phyloP scores from a whole-genome alignment of 495 filamentous ascomycete genomes.

The Aspergillus heteromorphus region DNA sequence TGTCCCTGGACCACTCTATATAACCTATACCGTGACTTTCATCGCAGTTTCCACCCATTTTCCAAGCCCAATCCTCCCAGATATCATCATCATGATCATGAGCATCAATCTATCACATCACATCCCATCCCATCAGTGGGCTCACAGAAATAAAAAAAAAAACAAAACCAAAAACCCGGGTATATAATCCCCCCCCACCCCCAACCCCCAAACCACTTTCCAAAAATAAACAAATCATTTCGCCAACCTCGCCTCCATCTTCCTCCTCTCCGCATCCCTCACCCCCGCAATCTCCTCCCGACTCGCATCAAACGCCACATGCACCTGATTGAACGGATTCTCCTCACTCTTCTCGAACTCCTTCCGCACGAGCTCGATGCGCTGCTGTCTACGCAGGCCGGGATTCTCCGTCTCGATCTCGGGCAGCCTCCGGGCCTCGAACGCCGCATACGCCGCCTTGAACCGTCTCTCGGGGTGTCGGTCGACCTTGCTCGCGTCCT shows the following conservation, averaged over 20 bases:
- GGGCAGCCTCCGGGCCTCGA: slow-evolving; percentile 73
- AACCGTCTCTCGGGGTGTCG: slow-evolving; percentile 78
- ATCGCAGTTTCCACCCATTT: not conserved
- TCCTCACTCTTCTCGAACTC: slow-evolving; percentile 91
- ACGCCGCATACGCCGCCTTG: slow-evolving; percentile 83
- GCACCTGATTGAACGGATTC: slow-evolving; percentile 87
- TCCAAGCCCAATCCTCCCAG: too few species aligned
- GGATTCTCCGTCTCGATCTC: slow-evolving; percentile 80
- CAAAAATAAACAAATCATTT: slow-evolving; percentile 18
- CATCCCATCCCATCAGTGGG: not conserved
- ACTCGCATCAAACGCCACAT: slow-evolving; percentile 65
- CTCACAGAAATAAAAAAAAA: too few species aligned
- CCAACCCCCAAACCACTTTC: not conserved
- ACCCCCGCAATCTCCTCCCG: slow-evolving; percentile 71
- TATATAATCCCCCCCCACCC: slow-evolving; percentile 12
- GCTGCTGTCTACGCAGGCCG: slow-evolving; percentile 73
- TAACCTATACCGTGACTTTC: too few species aligned
- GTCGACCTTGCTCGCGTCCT: slow-evolving; percentile 62
- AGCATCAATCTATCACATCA: not conserved
- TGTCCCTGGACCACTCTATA: too few species aligned
- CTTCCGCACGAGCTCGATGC: slow-evolving; percentile 69
- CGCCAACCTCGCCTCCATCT: slow-evolving; percentile 65
- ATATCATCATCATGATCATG: not conserved
- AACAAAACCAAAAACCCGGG: slow-evolving; percentile 12
- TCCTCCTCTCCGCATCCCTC: slow-evolving; percentile 61